Evolutionary conservation across 441 rosid species (phyloP).

Genomic region (Corymbia calophylla): DNA sequence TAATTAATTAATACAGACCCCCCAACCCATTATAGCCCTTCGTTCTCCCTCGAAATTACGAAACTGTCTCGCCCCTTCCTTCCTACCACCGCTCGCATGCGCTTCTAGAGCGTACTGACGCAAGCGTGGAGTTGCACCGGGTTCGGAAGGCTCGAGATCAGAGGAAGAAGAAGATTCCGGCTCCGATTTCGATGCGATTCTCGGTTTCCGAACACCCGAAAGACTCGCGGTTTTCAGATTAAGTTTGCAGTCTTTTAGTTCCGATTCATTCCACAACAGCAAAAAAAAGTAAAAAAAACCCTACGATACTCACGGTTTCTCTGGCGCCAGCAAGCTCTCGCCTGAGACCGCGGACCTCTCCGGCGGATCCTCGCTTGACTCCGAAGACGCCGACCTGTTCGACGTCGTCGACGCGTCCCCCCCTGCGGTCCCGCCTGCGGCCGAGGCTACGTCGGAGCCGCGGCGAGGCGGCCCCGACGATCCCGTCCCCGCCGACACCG

Average conservation of each 20-base stretch:
- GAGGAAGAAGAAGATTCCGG: neutral
- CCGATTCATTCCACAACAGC: neutral
- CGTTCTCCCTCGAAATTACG: slow-evolving; percentile 25
- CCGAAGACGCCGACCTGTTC: slow-evolving; percentile 57
- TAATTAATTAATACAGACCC: neutral
- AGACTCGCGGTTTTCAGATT: neutral
- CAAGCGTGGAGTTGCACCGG: neutral
- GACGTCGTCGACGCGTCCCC: slow-evolving; percentile 45
- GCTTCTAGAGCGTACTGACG: slow-evolving; percentile 28
- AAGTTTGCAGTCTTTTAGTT: neutral
- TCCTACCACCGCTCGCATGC: slow-evolving; percentile 17
- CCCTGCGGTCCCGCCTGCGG: neutral
- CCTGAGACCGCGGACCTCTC: slow-evolving; percentile 71
- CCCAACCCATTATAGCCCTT: neutral
- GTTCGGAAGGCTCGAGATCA: neutral
- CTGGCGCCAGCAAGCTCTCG: slow-evolving; percentile 41
- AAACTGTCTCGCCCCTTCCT: slow-evolving; percentile 8
- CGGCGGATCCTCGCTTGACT: slow-evolving; percentile 73
- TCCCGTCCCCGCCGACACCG: slow-evolving; percentile 13
- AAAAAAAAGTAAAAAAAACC: neutral
- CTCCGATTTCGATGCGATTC: neutral
- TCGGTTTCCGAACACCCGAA: neutral
- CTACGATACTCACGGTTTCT: slow-evolving; percentile 74
- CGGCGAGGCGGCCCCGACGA: neutral
- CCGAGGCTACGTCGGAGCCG: neutral